These are phyloP conservation scores for Naematelia aurantialba DNA, from an alignment of 768 basidiomycete genomes.

Conservation along the genomic window DNA sequence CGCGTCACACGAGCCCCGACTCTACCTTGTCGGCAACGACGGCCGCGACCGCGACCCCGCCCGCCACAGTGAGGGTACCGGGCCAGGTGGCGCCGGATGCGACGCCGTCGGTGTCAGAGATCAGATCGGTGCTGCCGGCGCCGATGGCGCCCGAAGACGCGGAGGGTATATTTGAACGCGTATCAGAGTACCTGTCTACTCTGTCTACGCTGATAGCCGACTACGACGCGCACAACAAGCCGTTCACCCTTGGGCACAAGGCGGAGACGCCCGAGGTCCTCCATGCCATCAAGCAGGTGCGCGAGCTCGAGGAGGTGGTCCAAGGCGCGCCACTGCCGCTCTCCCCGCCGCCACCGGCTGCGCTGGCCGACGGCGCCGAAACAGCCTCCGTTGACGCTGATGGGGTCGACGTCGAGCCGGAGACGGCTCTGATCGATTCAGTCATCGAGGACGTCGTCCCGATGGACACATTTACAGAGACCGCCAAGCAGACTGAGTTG, in stretches of 20 bases:
- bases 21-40: no score
- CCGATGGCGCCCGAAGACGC: neutral
- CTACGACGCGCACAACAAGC: neutral
- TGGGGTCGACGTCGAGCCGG: constrained; percentile 14
- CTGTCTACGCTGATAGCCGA: neutral
- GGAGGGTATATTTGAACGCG: neutral
- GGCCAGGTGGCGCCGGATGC: neutral
- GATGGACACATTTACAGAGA: constrained; percentile 27
- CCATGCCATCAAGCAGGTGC: constrained; percentile 13
- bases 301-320: constrained; percentile 13
- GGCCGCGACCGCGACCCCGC: no score
- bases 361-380: neutral
- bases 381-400: no score
- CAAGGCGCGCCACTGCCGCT: neutral
- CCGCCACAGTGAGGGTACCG: no score
- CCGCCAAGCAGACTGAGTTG: constrained; percentile 30
- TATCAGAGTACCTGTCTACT: neutral
- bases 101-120: neutral
- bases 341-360: neutral
- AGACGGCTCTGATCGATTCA: constrained; percentile 29
- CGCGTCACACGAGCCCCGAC: no score
- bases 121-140: neutral
- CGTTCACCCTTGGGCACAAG: neutral
- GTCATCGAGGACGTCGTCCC: constrained; percentile 24
- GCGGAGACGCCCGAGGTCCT: constrained; percentile 2